Evolutionary conservation across 192 early-diverging fungal genomes (phyloP), one percentile per base, ranked within the genome.

Genomic region (Backusella sp.): DNA sequence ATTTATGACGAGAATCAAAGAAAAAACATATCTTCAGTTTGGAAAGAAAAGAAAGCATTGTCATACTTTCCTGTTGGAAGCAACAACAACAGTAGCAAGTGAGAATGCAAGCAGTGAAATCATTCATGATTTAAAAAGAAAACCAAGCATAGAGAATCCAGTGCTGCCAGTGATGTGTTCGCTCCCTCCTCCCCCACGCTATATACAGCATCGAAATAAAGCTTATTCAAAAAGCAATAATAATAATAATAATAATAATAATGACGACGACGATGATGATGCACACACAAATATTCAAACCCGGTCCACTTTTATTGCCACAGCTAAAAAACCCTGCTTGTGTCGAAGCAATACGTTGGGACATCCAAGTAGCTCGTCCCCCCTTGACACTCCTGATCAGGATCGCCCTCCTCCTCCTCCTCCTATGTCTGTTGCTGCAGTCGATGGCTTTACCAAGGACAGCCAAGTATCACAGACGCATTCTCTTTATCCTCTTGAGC

Each of bases 311-410:
- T 30, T 78, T 26, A 62, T 28, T 62, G 23, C 77, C 26, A 26
- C 77, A 37, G 62, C 36, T 7, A 15, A 19, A 17, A 65, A 65
- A 44, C 73, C 73, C 17, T 44, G 34, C 37, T 19, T 75, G 15
- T 28, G 36, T 69, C 17, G 68, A 69, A 69, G 68, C 36, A 69
- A 69, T 69, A 39, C 68, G 11, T 12, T 69, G n/a, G 68, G 68
- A 4, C 68, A 41, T 26, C 34, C 34, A 6, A 36, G 7, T 15
- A 35, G 17, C 1, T 14, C 28, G 21, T 62, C 56, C 8, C 56
- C 56, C 56, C 56, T 62, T 26, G 21, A 0, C 12, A 62, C 56
- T 28, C 56, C 56, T 62, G 56, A 28, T n/a, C 8, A 56, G 9
- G n/a, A 56, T 23, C n/a, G 21, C 12, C 26, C 56, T 26, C 26